Evolutionary conservation across 2,329 filamentous ascomycete genomes (phyloP), one percentile per base, ranked within the genome.

Genomic region (Aspergillus vadensis): DNA sequence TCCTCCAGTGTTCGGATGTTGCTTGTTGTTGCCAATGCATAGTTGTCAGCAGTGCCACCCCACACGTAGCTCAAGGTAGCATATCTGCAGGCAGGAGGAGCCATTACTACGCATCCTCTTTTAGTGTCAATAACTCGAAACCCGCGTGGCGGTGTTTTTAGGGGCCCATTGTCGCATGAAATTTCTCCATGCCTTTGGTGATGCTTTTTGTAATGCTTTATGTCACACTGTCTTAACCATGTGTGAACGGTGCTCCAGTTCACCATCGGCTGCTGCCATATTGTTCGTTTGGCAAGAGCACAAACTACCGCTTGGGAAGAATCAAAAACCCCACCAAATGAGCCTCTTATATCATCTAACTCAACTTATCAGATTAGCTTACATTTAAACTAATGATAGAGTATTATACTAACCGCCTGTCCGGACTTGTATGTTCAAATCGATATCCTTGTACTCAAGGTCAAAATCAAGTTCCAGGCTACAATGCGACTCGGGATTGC

Each of bases 31-130:
- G 53, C 53, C 17, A 36, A 10, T 14, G 47, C 5, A n/a, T 12
- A 5, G 10, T 23, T 3, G 5, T 30, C 25, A 2, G 14, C 3
- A 5, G 27, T 48, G 23, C 8, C 6, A 7, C 53, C 53, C 39
- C 38, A 55, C 10, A 55, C 41, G 44, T 55, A 55, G n/a, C 53
- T 55, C 17, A 55, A n/a, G 1, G 53, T 17, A 7, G 53, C 53
- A 44, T 55, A 55, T 21, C 5, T 48, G 39, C 41, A 55, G 8
- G n/a, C 5, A 12, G 27, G 19, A 36, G 39, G 15, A 9, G 41
- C n/a, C 5, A 17, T 5, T n/a, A 55, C 41, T n/a, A 55, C 23
- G n/a, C 23, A 48, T 36, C 41, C 23, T 15, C n/a, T 32, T 19
- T 36, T 0, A 3, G 38, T 30, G n/a, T 55, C 53, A 17, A 55